phyloP scores from a whole-genome alignment of 2,329 filamentous ascomycete genomes.

The Diaporthe australafricana region DNA sequence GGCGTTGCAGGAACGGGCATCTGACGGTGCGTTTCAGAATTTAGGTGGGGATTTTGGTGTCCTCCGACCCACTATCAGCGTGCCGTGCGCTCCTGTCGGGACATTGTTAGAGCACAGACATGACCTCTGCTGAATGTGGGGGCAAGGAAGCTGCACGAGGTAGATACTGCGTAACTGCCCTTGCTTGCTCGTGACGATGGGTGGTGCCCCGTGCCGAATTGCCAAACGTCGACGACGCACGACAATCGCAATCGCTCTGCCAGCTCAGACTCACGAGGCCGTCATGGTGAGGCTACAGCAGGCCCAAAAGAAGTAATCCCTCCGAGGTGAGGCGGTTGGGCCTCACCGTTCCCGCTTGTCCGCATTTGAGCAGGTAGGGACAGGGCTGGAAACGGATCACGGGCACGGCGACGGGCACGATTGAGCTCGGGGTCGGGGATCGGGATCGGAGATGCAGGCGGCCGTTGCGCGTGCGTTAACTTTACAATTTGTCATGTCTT shows the following conservation, averaged over 20 bases:
- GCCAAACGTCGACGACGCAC: background rate
- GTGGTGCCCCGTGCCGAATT: background rate
- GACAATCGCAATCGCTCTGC: background rate
- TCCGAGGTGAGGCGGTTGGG: conserved; percentile 14
- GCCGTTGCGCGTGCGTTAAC: background rate
- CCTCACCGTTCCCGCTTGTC: background rate
- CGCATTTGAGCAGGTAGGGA: background rate
- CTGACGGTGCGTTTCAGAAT: conserved; percentile 22
- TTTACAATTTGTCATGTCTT: conserved; percentile 31
- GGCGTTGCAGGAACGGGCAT: conserved; percentile 15
- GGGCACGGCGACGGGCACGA: background rate
- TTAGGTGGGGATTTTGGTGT: background rate
- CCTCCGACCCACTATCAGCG: conserved; percentile 9
- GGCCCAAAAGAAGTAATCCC: background rate
- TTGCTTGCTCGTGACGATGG: background rate
- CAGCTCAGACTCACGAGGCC: background rate
- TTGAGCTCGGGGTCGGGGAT: no score
- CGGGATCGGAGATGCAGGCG: no score
- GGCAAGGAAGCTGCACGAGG: no score
- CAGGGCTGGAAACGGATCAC: background rate
- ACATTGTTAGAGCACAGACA: conserved; percentile 1
- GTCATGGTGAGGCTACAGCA: background rate
- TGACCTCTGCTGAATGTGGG: background rate
- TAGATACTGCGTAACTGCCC: background rate
- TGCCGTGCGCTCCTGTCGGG: background rate